Conservation (phyloP, 164 flowering plant genomes). For the Sedum album region DNA sequence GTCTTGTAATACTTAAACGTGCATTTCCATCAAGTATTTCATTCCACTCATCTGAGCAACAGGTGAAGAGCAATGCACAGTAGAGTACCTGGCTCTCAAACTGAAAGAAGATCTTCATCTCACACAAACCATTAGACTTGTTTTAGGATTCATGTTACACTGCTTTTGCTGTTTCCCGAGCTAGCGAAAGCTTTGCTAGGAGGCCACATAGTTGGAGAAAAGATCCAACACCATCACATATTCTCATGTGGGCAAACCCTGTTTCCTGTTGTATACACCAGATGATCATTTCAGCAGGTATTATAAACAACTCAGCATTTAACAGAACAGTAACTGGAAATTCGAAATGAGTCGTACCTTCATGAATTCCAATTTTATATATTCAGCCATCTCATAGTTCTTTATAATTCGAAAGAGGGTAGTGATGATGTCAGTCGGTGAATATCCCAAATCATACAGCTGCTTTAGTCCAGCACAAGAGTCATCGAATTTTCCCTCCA, state of each 20-base stretch:
- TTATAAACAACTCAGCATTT: not conserved
- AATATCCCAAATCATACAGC: constrained; percentile 92
- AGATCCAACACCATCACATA: constrained; percentile 97
- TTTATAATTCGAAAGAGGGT: constrained; percentile 93
- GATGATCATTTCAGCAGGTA: not conserved
- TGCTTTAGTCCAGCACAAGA: constrained; percentile 86
- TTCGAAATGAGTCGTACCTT: constrained; percentile 37
- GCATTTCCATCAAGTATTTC: not conserved
- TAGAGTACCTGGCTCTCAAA: not conserved
- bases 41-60: not conserved
- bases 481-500: constrained; percentile 93
- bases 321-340: not conserved
- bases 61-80: not conserved
- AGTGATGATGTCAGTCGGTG: constrained; percentile 95
- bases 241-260: constrained; percentile 99
- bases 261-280: constrained; percentile 56
- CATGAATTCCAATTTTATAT: constrained; percentile 90
- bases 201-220: constrained; percentile 89
- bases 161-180: constrained; percentile 82
- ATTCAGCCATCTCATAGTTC: constrained; percentile 93
- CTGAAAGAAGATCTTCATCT: not conserved
- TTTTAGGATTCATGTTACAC: constrained; percentile 19
- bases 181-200: constrained; percentile 73
- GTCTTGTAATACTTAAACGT: not conserved
- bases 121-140: not conserved